Percentiles rank a stretch among this genome's conserved stretches.
Evolutionary conservation across 306 rosid species (phyloP).

Genomic region (Cucumis melo): DNA sequence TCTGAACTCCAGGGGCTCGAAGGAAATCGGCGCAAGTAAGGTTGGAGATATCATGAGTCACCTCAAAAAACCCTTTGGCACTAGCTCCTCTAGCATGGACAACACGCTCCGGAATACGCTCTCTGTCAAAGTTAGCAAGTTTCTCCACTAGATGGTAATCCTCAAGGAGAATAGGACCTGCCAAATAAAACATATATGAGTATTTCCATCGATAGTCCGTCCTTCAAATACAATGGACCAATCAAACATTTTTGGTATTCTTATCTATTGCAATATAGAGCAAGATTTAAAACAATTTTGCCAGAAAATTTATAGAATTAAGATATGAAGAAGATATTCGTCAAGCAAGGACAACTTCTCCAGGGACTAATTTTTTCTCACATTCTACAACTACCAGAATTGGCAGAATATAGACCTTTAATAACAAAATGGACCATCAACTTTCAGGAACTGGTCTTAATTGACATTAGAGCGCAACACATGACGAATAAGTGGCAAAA

Average conservation of each 20-base stretch:
- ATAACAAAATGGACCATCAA: not conserved
- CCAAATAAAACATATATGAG: not conserved
- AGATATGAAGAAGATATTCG: not conserved
- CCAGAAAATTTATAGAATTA: not conserved
- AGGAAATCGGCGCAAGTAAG: constrained; percentile 93
- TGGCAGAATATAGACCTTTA: not conserved
- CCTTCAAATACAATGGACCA: not conserved
- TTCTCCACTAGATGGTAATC: constrained; percentile 94
- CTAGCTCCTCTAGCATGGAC: constrained; percentile 99
- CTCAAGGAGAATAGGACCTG: constrained; percentile 93
- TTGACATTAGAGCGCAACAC: not conserved
- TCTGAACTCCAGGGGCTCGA: constrained; percentile 91
- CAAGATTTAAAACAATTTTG: not conserved
- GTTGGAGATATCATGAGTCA: constrained; percentile 75
- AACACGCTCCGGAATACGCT: constrained; percentile 85
- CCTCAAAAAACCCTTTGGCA: constrained; percentile 98
- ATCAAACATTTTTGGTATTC: not conserved
- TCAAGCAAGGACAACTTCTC: not conserved
- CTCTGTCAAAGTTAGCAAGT: constrained; percentile 78
- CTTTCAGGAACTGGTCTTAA: not conserved
- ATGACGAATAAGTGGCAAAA: not conserved
- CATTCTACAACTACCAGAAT: not conserved
- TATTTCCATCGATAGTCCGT: not conserved
- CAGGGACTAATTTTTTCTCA: not conserved
- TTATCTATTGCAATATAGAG: not conserved